Evolutionary conservation across 1,139 yeast genomes (phyloP), one percentile per base, ranked within the genome.

Genomic region (Insectozyma bohioensis): DNA sequence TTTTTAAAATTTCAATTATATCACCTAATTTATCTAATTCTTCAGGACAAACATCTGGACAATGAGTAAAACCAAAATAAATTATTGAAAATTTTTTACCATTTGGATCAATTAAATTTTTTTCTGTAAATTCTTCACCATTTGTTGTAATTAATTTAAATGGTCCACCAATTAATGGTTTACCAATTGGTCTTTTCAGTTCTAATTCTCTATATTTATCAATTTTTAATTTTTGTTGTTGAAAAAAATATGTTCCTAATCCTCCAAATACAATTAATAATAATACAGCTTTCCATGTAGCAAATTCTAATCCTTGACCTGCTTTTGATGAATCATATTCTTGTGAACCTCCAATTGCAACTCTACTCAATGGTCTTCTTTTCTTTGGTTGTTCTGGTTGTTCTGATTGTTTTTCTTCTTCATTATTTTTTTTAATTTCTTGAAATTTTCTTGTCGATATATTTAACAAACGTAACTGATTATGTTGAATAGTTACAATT

Each of bases 21-120:
- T 77, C 72, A 2, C 95, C 86, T 56, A 92, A 71, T 53, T 90
- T 87, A 55, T 92, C 98, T 43, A 92, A 73, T 58, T 92, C 98
- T 55, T 92, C 97, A 7, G 98, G 98, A 59, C 98, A 92, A 33
- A 92, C 88, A 59, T 92, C 98, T 6, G 98, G 98, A 62, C 98
- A 92, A 61, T 88, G 90, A 4, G 95, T 85, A 65, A 92, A 92
- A 0, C 98, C 98, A 61, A 92, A 92, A 60, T 92, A 92, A 12
- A 92, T 58, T 34, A 92, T 67, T 9, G 88, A 76, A 57, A 86
- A 92, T 56, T 77, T 80, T 43, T 62, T 63, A 3, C 59, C 42
- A 36, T 63, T 58, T 18, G 51, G 49, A 28, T 92, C 94, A 43
- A 75, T 63, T 52, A 92, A 67, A 49, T 90, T 76, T 39, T 85